A percentile compares a stretch with the other conserved stretches of the same genome.
Conservation (phyloP, 805 yeast species). For the Vanderwaltozyma tropicalis region DNA sequence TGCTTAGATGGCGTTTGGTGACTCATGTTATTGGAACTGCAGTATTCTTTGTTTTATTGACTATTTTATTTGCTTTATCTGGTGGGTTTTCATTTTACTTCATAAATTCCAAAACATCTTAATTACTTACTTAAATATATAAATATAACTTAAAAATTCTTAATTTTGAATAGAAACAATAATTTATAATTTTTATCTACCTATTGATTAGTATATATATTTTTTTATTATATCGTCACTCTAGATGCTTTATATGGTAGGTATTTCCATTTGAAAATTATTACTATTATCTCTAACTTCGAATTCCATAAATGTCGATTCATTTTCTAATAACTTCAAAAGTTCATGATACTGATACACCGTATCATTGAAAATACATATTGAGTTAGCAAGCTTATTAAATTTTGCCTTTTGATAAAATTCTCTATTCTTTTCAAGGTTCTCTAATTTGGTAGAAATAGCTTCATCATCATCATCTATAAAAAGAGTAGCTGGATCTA, state of each 20-base stretch:
- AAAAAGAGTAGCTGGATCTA: neutral
- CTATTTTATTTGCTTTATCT: conserved; percentile 12
- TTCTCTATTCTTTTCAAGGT: neutral
- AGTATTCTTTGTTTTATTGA: conserved; percentile 10
- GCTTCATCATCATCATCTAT: neutral
- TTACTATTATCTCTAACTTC: conserved; percentile 9
- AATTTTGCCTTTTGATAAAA: conserved; percentile 10
- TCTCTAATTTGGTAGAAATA: neutral
- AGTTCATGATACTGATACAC: conserved; percentile 11
- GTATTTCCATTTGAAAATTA: neutral
- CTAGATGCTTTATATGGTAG: no score
- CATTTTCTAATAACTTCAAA: conserved; percentile 8
- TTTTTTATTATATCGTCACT: no score
- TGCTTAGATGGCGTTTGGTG: conserved; percentile 17
- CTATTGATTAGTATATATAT: no score
- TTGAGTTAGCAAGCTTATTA: conserved; percentile 7
- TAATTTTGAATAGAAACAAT: no score
- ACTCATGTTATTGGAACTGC: conserved; percentile 18
- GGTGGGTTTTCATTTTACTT: conserved; percentile 7
- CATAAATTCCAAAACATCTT: neutral
- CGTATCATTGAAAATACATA: conserved; percentile 15
- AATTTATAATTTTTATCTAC: no score
- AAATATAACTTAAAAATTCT: no score
- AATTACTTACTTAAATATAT: no score
- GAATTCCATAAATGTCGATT: conserved; percentile 13